Percentiles rank a stretch among this genome's conserved stretches.
Evolutionary conservation across 148 eudicot species (phyloP).

Genomic region (Chenopodium berlandieri): DNA sequence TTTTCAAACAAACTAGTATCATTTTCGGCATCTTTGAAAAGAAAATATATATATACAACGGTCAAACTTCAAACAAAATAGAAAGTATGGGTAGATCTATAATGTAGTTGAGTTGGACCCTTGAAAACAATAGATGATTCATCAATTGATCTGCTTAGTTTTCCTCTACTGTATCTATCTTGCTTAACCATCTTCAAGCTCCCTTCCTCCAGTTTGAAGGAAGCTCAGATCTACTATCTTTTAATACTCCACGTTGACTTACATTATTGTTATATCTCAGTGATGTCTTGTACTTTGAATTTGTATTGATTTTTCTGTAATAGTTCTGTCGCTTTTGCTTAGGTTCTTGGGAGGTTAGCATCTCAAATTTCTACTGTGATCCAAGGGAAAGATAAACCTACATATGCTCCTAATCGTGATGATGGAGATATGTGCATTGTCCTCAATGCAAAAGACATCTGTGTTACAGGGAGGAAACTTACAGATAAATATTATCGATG

Average conservation of each 20-base stretch:
- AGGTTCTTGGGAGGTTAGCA: slow-evolving; percentile 93
- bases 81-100: background rate
- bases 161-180: background rate
- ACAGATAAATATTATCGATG: slow-evolving; percentile 80
- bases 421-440: slow-evolving; percentile 97
- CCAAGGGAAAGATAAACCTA: slow-evolving; percentile 98
- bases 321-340: slow-evolving; percentile 13
- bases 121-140: background rate
- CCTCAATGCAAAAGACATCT: slow-evolving; percentile 84
- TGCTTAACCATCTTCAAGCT: background rate
- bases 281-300: background rate
- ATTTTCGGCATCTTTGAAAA: too few species aligned
- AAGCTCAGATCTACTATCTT: background rate
- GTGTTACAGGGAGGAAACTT: slow-evolving; percentile 87
- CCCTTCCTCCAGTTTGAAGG: background rate
- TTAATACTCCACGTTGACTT: slow-evolving; percentile 2
- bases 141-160: background rate
- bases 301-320: background rate
- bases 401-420: slow-evolving; percentile 80
- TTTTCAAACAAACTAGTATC: background rate
- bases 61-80: background rate
- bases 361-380: slow-evolving; percentile 84
- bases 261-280: background rate
- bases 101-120: background rate
- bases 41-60: background rate